Evolutionary conservation across 192 early-diverging fungal genomes (phyloP).

Genomic region (Paraglomus occultum): DNA sequence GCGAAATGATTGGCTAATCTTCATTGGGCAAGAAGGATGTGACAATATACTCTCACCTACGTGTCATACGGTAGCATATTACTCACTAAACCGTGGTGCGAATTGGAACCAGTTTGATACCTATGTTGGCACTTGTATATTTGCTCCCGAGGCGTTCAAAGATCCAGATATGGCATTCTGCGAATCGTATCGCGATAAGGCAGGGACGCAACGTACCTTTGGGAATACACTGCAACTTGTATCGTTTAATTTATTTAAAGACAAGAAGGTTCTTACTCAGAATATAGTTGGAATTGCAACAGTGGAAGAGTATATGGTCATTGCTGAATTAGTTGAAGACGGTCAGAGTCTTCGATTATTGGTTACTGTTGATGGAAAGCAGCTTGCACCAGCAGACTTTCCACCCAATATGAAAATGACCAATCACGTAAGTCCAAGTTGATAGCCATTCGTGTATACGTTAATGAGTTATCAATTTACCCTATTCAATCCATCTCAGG

Average conservation of each 20-base stretch:
- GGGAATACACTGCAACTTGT: conserved; percentile 64
- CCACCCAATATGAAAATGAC: conserved; percentile 67
- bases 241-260: conserved; percentile 54
- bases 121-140: conserved; percentile 73
- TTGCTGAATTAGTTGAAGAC: conserved; percentile 54
- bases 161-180: conserved; percentile 72
- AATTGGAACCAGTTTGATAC: conserved; percentile 63
- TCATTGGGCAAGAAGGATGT: conserved; percentile 62
- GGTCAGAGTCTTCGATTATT: conserved; percentile 52
- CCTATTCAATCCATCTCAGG: conserved; percentile 34
- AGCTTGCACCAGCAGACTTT: conserved; percentile 70
- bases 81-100: conserved; percentile 68
- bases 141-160: conserved; percentile 63
- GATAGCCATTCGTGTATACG: neutral
- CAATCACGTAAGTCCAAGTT: conserved; percentile 35
- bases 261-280: conserved; percentile 53
- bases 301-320: conserved; percentile 76
- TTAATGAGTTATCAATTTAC: neutral
- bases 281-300: conserved; percentile 78
- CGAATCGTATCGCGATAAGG: conserved; percentile 61
- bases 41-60: conserved; percentile 34
- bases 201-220: conserved; percentile 50
- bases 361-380: conserved; percentile 72
- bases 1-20: conserved; percentile 79
- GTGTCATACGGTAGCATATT: conserved; percentile 75